A percentile compares a stretch with the other conserved stretches of the same genome.
Conservation (phyloP, 2,329 filamentous ascomycete genomes). For the Fusarium tupiense region DNA sequence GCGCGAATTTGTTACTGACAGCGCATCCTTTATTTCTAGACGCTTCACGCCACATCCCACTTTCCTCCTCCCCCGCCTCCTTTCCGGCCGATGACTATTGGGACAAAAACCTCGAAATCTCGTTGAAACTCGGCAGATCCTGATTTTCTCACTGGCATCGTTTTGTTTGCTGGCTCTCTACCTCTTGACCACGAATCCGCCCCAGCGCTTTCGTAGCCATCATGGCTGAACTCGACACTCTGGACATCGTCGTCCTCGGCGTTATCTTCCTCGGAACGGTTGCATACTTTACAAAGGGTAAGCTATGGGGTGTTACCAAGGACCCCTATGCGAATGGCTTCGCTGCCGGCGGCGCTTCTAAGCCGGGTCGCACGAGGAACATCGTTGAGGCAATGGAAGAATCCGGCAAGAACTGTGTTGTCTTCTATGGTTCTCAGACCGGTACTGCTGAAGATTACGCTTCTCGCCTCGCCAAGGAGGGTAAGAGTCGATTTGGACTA, state of each 20-base stretch:
- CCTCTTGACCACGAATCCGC: constrained; percentile 5
- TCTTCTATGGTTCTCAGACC: constrained; percentile 98
- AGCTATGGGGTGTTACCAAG: constrained; percentile 87
- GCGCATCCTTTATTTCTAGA: constrained; percentile 32
- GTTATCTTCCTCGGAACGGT: constrained; percentile 85
- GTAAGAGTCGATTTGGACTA: constrained; percentile 92
- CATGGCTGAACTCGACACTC: constrained; percentile 96
- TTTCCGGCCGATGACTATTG: constrained; percentile 39
- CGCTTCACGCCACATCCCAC: constrained; percentile 41
- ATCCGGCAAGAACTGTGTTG: constrained; percentile 93
- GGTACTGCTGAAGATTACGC: constrained; percentile 99
- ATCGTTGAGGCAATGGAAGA: constrained; percentile 97
- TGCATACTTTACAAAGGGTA: constrained; percentile 98
- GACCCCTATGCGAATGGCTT: constrained; percentile 87
- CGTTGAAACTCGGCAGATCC: neutral
- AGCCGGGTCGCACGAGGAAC: constrained; percentile 87
- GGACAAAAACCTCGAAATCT: constrained; percentile 19
- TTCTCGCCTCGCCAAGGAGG: constrained; percentile 94
- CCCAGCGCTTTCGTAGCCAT: constrained; percentile 44
- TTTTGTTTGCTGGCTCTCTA: neutral
- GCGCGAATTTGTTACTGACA: constrained; percentile 32
- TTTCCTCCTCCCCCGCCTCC: constrained; percentile 38
- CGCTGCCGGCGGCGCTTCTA: constrained; percentile 74
- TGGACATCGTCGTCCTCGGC: constrained; percentile 92
- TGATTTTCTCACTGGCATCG: neutral